Evolutionary conservation across 2,329 filamentous ascomycete genomes (phyloP), one percentile per base, ranked within the genome.

Genomic region (Claviceps africana): DNA sequence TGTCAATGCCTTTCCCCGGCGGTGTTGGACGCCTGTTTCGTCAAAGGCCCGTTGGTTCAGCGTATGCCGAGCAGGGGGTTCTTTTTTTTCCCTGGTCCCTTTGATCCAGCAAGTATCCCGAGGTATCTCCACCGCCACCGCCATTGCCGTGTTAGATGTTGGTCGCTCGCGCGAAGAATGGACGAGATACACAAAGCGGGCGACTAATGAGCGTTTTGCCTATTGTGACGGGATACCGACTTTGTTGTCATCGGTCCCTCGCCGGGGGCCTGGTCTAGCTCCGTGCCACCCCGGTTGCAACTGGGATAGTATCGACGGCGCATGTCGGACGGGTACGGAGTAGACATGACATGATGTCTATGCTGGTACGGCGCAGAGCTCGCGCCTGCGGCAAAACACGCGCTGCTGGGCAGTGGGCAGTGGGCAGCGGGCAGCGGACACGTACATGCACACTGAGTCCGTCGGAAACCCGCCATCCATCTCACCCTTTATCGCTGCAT

Each of bases 271-370:
- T 42, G 42, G 35, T 48, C 28, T 46, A 35, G 25, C n/a, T 47
- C 44, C 48, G 13, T 47, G 42, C 31, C 43, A 42, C 46, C 53
- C 39, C 46, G 52, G 48, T 48, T 53, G 54, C 54, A 55, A 55
- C 56, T 53, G 54, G 53, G 53, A 53, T 48, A 8, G 30, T 39
- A 54, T 51, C 53, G 39, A 56, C 58, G 55, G 56, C 56, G 56
- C 55, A 55, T 43, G 46, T 49, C 49, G 49, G 50, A 40, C 49
- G 39, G 39, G 1, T 43, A 42, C 19, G 9, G 4, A 22, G 21
- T 22, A 44, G 15, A 37, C 35, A 37, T 37, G 42, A 15, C 37
- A 40, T 17, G 17, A 40, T 40, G 17, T 19, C 17, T 19, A n/a
- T 19, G 19, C 8, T 15, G n/a, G 28, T 21, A 44, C n/a, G 21